Base-by-base conservation (phyloP, 176 grass and related monocot genomes). In the Oryza punctata region DNA sequence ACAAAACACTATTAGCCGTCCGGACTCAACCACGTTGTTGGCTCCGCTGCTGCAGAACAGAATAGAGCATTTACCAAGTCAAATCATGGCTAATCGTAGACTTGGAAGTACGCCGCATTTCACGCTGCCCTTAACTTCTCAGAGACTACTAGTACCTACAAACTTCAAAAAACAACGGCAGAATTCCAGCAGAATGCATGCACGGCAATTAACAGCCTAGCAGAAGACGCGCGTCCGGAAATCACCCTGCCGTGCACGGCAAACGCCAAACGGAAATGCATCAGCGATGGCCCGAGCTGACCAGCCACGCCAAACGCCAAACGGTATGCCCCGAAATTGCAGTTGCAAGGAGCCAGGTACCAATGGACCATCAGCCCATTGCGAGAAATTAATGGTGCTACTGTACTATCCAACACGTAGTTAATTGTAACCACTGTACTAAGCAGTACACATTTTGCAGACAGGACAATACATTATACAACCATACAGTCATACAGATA, bases 101-200 rank as follows among this genome's bases (percentile, higher is more conserved):
- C 57, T 38, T 38, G 7, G 8, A 38, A 38, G 7, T 38, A 38
- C 7, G 37, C 37, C 37, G 8, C 37, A 38, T 38, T 38, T 38
- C 37, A 1, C 37, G 7, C 7, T 38, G 37, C 37, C 7, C 37
- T 38, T 38, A 6, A 7, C 6, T 16, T 70, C 37, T 24, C 40
- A 8, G 38, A 35, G 33, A 35, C 23, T 15, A 23, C n/a, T n/a
- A n/a, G n/a, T n/a, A n/a, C 40, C 12, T 15, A 43, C 30, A 40
- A 21, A 65, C 52, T 30, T 18, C 50, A 57, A 21, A 19, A 80
- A 54, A 63, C 41, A 80, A 75, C 69, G 69, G 77, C 77, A 80
- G 60, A 67, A 81, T 68, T 75, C 85, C 85, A 72, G 85, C 85
- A 67, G 70, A 24, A 81, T 68, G 59, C 28, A 35, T 61, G 61